Evolutionary conservation across 2,329 filamentous ascomycete species (phyloP), one percentile per base, ranked within the genome.

Genomic region (Aspergillus sp.): DNA sequence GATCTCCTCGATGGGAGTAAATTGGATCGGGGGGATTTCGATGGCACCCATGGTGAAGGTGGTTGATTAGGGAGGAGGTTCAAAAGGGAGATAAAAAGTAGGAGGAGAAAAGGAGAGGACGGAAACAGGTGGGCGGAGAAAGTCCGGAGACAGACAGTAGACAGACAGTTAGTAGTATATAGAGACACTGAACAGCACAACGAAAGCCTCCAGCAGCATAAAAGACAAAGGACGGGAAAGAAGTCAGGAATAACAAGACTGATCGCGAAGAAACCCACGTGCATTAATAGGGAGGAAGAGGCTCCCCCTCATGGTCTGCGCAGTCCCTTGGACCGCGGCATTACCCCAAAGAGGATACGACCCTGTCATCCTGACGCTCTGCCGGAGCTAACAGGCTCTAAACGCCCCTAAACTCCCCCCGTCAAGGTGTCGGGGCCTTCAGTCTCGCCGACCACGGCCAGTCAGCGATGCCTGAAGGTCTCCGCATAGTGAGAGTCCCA

Each of bases 1-100:
- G 68, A 96, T 90, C 40, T 80, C 76, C 51, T 88, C 84, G 44
- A 89, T 68, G 2, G 85, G 69, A 1, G 89, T 92, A 49, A 76
- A 72, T 71, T 82, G 73, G 61, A 88, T 84, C 4, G 66, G 56
- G 26, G 73, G 72, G 44, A 77, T 62, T 33, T 67, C 59, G 41
- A 47, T 59, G 48, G 65, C 59, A 35, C 60, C 65, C 71, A 74
- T 74, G 22, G 36, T 65, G 60, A 30, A 10, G 35, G 22, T 22
- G 22, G 35, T 38, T 2, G 30, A 24, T 14, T 19, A 9, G 11
- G 32, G 19, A 20, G 17, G 26, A 41, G 8, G 35, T 26, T 24
- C n/a, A 2, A 10, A 6, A 16, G 38, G 16, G 17, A 17, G n/a
- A 17, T 13, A 24, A 13, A 20, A 14, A 42, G 43, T 13, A 20